A percentile compares a stretch with the other conserved stretches of the same genome.
phyloP scores from a whole-genome alignment of 306 rosid genomes.

The Prunus dulcis region DNA sequence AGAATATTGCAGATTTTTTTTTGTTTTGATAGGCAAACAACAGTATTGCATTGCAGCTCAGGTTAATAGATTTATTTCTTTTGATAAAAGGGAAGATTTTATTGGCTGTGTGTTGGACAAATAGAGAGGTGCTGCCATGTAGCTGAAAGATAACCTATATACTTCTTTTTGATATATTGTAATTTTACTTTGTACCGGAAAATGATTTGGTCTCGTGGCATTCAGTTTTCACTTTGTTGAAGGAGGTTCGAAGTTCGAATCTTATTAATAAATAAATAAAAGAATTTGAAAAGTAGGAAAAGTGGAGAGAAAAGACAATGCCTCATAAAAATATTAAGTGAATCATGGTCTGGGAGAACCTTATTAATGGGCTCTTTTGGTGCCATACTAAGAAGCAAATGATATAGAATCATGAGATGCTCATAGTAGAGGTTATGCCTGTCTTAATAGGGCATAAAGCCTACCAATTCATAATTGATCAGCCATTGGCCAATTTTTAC shows the following conservation, averaged over 20 bases:
- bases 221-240: no score
- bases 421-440: constrained; percentile 11
- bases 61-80: no score
- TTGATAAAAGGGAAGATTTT: no score
- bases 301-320: neutral
- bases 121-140: neutral
- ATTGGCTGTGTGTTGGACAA: neutral
- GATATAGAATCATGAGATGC: constrained; percentile 24
- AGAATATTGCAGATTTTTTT: neutral
- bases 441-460: constrained; percentile 18
- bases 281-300: neutral
- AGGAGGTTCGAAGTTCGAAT: no score
- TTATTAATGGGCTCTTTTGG: constrained; percentile 10
- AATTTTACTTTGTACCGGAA: no score
- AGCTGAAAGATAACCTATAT: neutral
- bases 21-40: no score
- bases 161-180: no score
- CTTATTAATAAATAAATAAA: no score
- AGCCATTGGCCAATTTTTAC: constrained; percentile 3
- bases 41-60: no score
- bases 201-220: no score
- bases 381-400: constrained; percentile 29
- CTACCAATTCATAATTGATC: constrained; percentile 12
- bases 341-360: neutral
- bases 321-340: neutral